phyloP scores from a whole-genome alignment of 2,329 filamentous ascomycete species.

The Colletotrichum graminicola region DNA sequence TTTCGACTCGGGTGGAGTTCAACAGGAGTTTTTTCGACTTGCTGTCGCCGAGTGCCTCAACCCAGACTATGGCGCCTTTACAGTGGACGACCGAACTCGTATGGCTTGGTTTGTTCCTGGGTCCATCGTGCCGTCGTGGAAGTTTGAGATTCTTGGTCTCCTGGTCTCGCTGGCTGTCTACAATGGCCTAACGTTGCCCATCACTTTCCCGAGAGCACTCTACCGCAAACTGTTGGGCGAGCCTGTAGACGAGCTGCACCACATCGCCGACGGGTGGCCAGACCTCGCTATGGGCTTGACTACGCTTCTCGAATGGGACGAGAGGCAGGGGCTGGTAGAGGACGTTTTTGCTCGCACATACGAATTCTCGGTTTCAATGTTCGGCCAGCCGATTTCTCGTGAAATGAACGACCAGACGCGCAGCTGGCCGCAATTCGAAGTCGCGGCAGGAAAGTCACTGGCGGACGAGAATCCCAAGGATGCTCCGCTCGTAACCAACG shows the following conservation, averaged over 20 bases:
- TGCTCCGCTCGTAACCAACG: conserved; percentile 81
- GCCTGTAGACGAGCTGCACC: conserved; percentile 76
- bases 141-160: conserved; percentile 89
- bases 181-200: conserved; percentile 90
- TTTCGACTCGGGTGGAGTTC: conserved; percentile 92
- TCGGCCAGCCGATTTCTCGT: conserved; percentile 68
- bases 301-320: conserved; percentile 80
- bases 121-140: conserved; percentile 86
- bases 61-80: conserved; percentile 84
- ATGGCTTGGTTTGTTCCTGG: conserved; percentile 91
- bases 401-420: conserved; percentile 62
- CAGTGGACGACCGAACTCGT: conserved; percentile 78
- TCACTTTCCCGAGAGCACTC: conserved; percentile 87
- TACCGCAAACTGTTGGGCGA: conserved; percentile 84
- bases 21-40: conserved; percentile 94
- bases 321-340: conserved; percentile 79
- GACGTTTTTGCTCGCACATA: conserved; percentile 89
- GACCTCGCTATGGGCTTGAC: conserved; percentile 81
- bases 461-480: conserved; percentile 61
- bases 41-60: conserved; percentile 84
- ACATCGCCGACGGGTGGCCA: conserved; percentile 91
- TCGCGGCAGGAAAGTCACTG: conserved; percentile 46
- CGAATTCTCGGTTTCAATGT: conserved; percentile 78
- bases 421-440: conserved; percentile 67
- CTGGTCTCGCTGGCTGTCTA: conserved; percentile 92